Percentiles rank a stretch among this genome's conserved stretches.
phyloP scores from a whole-genome alignment of 257 asterid species.

The Voacanga thouarsii region DNA sequence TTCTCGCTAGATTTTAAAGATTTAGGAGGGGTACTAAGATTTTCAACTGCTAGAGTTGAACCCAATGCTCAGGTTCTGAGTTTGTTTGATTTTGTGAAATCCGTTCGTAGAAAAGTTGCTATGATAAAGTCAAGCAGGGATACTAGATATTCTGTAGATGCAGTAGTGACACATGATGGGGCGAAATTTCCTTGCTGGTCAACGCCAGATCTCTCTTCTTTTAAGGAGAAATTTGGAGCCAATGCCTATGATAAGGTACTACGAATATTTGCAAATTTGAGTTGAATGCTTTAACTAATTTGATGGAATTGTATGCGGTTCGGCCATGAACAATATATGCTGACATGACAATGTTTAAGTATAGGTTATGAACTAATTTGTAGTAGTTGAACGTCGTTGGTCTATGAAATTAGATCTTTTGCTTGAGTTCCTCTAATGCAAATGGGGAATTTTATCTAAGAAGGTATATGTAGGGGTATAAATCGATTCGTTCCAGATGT shows the following conservation, averaged over 20 bases:
- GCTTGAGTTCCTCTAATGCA: neutral
- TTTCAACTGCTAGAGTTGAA: neutral
- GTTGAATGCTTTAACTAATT: neutral
- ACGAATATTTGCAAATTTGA: neutral
- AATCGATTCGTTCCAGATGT: neutral
- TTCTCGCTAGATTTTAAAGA: neutral
- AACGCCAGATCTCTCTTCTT: constrained; percentile 55
- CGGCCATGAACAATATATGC: neutral
- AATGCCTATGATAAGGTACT: constrained; percentile 51
- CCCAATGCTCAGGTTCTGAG: neutral
- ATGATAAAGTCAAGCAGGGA: constrained; percentile 75
- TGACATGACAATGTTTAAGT: neutral
- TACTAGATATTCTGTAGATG: constrained; percentile 50
- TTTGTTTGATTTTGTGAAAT: neutral
- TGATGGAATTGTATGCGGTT: neutral
- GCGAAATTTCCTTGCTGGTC: constrained; percentile 70
- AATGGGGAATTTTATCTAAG: neutral
- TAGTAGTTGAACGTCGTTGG: neutral
- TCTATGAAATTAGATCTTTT: neutral
- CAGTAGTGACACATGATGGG: constrained; percentile 77
- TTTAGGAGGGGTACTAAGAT: neutral
- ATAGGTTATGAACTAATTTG: neutral
- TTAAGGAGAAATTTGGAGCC: constrained; percentile 49
- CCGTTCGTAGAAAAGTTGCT: constrained; percentile 42
- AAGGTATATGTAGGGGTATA: neutral